Evolutionary conservation across 306 rosid species (phyloP), one percentile per base, ranked within the genome.

Genomic region (Comarum palustre): DNA sequence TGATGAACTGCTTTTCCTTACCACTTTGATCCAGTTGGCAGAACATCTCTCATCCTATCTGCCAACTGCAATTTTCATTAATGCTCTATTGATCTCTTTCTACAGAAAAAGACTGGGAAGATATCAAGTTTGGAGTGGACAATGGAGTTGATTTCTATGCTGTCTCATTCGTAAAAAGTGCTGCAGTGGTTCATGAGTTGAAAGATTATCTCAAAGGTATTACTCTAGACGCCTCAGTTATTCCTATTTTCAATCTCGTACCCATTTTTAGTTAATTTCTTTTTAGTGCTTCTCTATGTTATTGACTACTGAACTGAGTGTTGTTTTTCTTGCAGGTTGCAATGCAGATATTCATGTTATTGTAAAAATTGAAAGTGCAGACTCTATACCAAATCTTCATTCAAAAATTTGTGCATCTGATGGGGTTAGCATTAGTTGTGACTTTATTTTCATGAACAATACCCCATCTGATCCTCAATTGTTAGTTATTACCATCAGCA

Each of bases 311-410:
- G 65, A 64, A 74, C 75, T 75, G 34, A 76, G 73, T 48, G 74
- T 8, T 74, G 24, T 74, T 16, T 72, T 45, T 64, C 75, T 42
- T 76, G 31, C 55, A 94, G 98, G 88, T 82, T 77, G 84, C 43
- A 86, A 82, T 85, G 97, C 92, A 41, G 92, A 88, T 84, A 89
- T 94, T 75, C 89, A 85, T 11, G 96, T 91, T 80, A 86, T 85
- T 79, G 97, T 91, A 27, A 94, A 94, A 85, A 94, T 94, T 84
- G 98, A 94, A 84, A 91, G 98, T 81, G 98, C 98, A 2, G 97
- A 94, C 84, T 94, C 97, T 51, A 94, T 94, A 46, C 89, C 89
- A 48, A 94, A 94, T 83, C 97, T 94, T 71, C 98, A 85, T 42
- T 88, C 97, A 22, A 94, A 91, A 77, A 87, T 94, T 80, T 80